These are phyloP conservation scores for Zygnema circumcarinatum DNA, from an alignment of 139 green algal genomes.

Conservation along the genomic window DNA sequence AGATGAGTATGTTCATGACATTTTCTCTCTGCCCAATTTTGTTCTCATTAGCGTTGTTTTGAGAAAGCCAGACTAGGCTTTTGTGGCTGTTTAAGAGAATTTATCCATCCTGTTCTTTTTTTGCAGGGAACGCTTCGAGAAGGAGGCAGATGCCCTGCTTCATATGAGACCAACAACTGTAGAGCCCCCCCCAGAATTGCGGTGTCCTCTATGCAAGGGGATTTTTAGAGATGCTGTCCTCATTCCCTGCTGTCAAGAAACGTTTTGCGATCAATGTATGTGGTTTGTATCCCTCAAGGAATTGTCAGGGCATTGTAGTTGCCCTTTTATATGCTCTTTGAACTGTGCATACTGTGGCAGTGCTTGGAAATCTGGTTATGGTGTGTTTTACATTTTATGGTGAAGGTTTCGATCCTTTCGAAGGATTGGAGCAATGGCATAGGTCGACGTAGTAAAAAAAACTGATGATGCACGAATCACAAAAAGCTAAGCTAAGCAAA, in stretches of 20 bases:
- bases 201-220: constrained; percentile 58
- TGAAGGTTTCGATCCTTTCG: not conserved
- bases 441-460: no score
- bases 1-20: constrained; percentile 43
- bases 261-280: constrained; percentile 63
- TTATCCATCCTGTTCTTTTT: not conserved
- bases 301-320: not conserved
- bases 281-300: no score
- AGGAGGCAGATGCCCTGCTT: constrained; percentile 46
- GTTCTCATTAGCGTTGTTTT: not conserved
- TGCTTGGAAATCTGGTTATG: not conserved
- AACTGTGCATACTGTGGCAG: not conserved
- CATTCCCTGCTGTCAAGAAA: constrained; percentile 63
- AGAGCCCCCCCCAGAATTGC: constrained; percentile 52
- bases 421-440: not conserved
- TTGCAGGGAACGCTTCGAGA: constrained; percentile 21
- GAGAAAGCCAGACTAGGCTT: not conserved
- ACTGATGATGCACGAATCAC: no score
- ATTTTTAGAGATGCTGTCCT: constrained; percentile 64
- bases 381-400: not conserved
- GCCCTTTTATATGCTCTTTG: not conserved
- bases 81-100: not conserved
- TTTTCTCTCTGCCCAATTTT: not conserved
- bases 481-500: no score
- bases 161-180: not conserved